Evolutionary conservation across 441 rosid species (phyloP).

Genomic region (Eruca vesicaria): DNA sequence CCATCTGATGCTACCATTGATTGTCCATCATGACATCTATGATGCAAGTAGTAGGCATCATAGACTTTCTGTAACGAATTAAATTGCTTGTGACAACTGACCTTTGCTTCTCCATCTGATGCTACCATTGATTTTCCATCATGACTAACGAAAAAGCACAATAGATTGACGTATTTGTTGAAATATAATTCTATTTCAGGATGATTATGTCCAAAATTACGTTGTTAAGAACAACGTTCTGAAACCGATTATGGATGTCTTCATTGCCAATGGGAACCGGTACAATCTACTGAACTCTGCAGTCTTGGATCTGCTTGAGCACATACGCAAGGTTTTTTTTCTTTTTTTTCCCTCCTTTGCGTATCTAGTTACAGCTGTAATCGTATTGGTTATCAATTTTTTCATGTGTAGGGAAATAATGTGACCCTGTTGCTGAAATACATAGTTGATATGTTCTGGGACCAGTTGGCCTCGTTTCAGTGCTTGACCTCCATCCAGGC

Average conservation of each 20-base stretch:
- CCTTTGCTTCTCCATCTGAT: constrained; percentile 6
- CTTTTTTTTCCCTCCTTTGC: constrained; percentile 3
- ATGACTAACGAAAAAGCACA: constrained; percentile 6
- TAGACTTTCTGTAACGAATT: background rate
- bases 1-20: background rate
- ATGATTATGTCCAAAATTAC: constrained; percentile 79
- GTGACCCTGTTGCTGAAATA: constrained; percentile 74
- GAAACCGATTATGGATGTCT: constrained; percentile 85
- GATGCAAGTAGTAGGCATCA: constrained; percentile 10
- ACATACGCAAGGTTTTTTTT: constrained; percentile 77
- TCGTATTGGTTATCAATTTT: constrained; percentile 16
- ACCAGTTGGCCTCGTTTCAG: constrained; percentile 78
- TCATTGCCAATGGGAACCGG: constrained; percentile 83
- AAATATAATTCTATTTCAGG: constrained; percentile 53
- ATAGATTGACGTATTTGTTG: constrained; percentile 3
- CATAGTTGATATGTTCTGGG: constrained; percentile 87
- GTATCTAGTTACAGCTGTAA: constrained; percentile 14
- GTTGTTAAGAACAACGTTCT: constrained; percentile 83
- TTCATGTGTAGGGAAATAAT: constrained; percentile 65
- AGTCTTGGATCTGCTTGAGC: constrained; percentile 88
- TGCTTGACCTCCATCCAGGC: constrained; percentile 69
- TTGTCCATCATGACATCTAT: background rate
- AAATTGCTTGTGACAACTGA: background rate
- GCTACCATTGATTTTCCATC: background rate
- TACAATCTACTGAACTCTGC: constrained; percentile 94